A percentile compares a stretch with the other conserved stretches of the same genome.
phyloP scores from a whole-genome alignment of 768 basidiomycete genomes.

The Termitomyces sp. region DNA sequence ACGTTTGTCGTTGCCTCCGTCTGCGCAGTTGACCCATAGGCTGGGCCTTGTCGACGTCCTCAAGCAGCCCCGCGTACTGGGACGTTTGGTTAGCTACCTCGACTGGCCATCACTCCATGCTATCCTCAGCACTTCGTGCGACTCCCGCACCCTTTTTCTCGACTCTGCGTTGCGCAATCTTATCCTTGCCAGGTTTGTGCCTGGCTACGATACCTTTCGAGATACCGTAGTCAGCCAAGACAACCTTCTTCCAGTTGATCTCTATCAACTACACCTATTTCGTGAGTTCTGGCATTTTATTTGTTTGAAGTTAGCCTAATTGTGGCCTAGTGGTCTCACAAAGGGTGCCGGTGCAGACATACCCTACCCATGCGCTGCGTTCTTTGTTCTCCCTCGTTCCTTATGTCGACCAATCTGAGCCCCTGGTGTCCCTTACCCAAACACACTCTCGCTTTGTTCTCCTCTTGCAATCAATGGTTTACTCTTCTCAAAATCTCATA shows the following conservation, averaged over 20 bases:
- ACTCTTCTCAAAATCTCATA: conserved; percentile 47
- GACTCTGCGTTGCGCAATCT: conserved; percentile 28
- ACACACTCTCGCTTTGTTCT: conserved; percentile 76
- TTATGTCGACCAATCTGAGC: conserved; percentile 27
- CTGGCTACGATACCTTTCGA: conserved; percentile 48
- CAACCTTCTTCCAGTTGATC: conserved; percentile 46
- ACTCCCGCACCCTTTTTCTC: conserved; percentile 26
- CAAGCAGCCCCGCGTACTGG: conserved; percentile 18
- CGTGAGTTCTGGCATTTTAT: conserved; percentile 41
- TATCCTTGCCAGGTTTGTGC: conserved; percentile 50
- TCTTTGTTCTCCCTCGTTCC: conserved; percentile 38
- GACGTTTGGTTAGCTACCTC: conserved; percentile 25
- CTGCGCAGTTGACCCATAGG: not conserved
- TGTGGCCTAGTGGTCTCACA: conserved; percentile 56
- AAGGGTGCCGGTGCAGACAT: conserved; percentile 58
- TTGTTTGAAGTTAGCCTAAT: conserved; percentile 1
- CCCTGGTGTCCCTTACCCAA: conserved; percentile 45
- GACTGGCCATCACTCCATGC: conserved; percentile 36
- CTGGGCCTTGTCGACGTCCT: conserved; percentile 9
- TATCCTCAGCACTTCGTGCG: conserved; percentile 35
- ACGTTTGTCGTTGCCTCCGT: not conserved
- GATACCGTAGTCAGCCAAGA: conserved; percentile 35
- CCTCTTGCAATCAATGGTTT: conserved; percentile 66
- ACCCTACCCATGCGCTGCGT: conserved; percentile 65
- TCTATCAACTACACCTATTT: conserved; percentile 61